Evolutionary conservation across 1,284 basidiomycete species (phyloP), one percentile per base, ranked within the genome.

Genomic region (Stereum hirsutum): DNA sequence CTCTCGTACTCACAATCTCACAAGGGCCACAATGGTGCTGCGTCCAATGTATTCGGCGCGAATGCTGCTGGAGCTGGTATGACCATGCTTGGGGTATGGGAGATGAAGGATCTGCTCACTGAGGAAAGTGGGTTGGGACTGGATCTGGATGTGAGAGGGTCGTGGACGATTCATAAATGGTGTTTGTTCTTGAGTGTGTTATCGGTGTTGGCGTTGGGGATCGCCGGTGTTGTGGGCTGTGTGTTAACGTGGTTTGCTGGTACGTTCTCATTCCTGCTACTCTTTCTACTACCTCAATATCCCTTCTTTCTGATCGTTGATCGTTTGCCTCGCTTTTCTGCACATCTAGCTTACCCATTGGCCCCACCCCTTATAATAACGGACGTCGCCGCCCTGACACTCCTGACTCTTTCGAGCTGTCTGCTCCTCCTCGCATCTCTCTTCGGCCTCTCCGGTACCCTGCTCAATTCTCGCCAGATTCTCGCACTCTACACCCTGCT

Each of bases 391-490:
- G 61, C 79, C 36, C 66, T 82, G 41, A 59, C 75, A 33, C 72
- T 87, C 45, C 72, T 81, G 46, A 87, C 82, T 2, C 61, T 82
- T 44, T 68, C 77, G 3, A 61, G 69, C 19, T 65, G 71, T 4
- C 63, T 85, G 49, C 66, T 79, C 44, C 59, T 84, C 45, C 66
- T 85, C 46, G 76, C 80, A 17, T 68, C 79, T 15, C 61, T 87
- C 38, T 60, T 85, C 39, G 86, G 86, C 19, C 67, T 78, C 49
- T 70, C 73, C 33, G 84, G 85, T 35, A 72, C 78, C 10, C 62
- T 88, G 44, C 71, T 89, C 48, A 84, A 88, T 64, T 85, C 81
- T 42, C 78, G 84, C 17, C 73, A 80, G 8, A 74, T 87, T 54
- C 71, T 89, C 47, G 81, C 83, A 5, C 65, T 81, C 39, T 89